Percentiles rank a stretch among this genome's conserved stretches.
These are phyloP conservation scores for Arxiozyma telluris DNA, from an alignment of 1,139 yeast species.

Conservation along the genomic window DNA sequence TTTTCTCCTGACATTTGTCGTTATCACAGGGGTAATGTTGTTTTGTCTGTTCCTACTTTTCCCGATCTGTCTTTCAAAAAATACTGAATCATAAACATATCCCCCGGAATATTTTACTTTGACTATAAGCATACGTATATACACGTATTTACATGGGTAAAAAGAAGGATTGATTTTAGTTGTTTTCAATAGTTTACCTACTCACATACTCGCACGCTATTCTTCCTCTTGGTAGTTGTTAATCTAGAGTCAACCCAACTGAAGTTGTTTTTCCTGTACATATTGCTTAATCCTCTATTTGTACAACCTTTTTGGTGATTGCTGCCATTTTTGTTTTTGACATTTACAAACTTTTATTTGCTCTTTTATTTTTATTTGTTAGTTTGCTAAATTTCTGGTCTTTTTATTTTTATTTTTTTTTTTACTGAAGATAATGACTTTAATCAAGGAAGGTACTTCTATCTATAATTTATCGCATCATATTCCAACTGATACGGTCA, in stretches of 20 bases:
- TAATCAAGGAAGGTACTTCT: neutral
- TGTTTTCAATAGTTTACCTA: no score
- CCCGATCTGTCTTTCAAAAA: no score
- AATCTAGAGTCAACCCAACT: neutral
- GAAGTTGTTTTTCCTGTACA: neutral
- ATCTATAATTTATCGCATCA: neutral
- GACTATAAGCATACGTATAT: neutral
- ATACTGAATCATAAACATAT: no score
- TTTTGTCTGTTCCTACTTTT: no score
- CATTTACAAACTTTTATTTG: neutral
- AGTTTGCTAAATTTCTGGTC: neutral
- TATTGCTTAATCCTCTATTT: no score
- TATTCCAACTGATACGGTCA: neutral
- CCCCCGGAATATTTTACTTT: neutral
- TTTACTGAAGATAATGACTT: conserved; percentile 27
- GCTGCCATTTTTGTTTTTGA: neutral
- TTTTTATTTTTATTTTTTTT: neutral
- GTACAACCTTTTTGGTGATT: no score
- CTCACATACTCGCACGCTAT: neutral
- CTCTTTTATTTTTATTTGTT: no score
- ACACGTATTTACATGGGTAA: neutral
- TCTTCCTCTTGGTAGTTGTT: neutral
- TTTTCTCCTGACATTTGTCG: no score
- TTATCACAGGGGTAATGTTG: no score
- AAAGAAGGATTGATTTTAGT: neutral